Conservation (phyloP, 148 eudicot genomes). For the Rhododendron griersonianum region DNA sequence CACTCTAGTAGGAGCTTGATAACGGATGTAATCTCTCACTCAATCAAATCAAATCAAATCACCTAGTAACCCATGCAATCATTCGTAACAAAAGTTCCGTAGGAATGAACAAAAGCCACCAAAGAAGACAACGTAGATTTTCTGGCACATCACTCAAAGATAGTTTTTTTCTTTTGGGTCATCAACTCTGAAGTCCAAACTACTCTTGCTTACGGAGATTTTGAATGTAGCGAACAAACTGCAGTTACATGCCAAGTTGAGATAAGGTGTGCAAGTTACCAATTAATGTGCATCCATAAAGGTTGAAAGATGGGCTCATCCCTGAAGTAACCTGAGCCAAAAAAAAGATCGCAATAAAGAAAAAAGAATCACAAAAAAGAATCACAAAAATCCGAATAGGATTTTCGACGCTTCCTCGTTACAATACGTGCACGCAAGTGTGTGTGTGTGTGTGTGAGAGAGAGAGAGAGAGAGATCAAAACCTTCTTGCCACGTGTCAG, state of each 20-base stretch:
- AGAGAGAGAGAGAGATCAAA: constrained; percentile 3
- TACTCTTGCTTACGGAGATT: neutral
- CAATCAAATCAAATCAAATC: neutral
- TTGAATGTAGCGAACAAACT: neutral
- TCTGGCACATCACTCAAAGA: neutral
- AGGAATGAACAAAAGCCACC: neutral
- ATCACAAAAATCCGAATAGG: neutral
- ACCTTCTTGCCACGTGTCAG: constrained; percentile 98
- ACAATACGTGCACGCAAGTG: neutral
- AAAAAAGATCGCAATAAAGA: neutral
- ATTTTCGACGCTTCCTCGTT: neutral
- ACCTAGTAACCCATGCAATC: neutral
- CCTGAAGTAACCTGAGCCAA: constrained; percentile 80
- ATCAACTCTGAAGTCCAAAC: neutral
- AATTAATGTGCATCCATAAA: constrained; percentile 90
- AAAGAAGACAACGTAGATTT: neutral
- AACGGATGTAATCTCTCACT: neutral
- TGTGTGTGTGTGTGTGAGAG: neutral
- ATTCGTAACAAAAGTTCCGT: neutral
- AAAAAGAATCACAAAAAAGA: neutral
- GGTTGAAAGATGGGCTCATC: constrained; percentile 94
- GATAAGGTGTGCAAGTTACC: constrained; percentile 40
- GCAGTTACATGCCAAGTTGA: neutral
- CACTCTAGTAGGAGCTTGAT: neutral
- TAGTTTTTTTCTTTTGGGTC: neutral